Conservation (phyloP, 1,284 basidiomycete genomes). For the Pseudozyma sp. region DNA sequence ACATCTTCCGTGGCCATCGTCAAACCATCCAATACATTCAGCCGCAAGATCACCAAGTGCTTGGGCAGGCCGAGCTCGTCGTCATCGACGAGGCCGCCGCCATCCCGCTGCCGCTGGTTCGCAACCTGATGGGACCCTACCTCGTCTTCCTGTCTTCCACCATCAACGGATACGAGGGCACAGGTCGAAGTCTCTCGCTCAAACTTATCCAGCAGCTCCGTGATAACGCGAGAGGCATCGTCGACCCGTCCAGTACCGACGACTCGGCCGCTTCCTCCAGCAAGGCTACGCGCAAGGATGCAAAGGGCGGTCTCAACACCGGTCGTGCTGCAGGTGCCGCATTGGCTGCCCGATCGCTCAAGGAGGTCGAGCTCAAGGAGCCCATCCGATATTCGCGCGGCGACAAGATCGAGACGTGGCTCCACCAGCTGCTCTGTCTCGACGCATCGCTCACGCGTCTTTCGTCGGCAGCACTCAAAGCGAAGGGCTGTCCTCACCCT, state of each 20-base stretch:
- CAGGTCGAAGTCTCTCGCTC: slow-evolving; percentile 93
- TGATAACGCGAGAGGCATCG: slow-evolving; percentile 74
- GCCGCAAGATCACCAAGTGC: slow-evolving; percentile 94
- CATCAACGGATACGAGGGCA: slow-evolving; percentile 99
- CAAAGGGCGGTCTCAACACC: slow-evolving; percentile 45
- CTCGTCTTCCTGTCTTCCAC: slow-evolving; percentile 98
- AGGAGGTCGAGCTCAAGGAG: slow-evolving; percentile 93
- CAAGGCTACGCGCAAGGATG: slow-evolving; percentile 71
- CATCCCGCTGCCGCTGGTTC: slow-evolving; percentile 93
- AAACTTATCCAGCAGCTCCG: slow-evolving; percentile 98
- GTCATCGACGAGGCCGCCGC: slow-evolving; percentile 99
- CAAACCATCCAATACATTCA: slow-evolving; percentile 79
- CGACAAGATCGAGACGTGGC: slow-evolving; percentile 94
- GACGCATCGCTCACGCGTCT: slow-evolving; percentile 83
- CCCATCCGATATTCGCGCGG: slow-evolving; percentile 91
- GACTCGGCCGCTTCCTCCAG: slow-evolving; percentile 72
- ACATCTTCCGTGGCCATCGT: slow-evolving; percentile 79
- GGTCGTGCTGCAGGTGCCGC: slow-evolving; percentile 61
- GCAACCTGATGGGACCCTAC: slow-evolving; percentile 94
- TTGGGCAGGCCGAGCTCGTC: slow-evolving; percentile 96
- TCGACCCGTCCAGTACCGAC: slow-evolving; percentile 47
- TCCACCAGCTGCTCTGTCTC: slow-evolving; percentile 89
- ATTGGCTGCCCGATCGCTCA: slow-evolving; percentile 77
- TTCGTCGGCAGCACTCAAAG: slow-evolving; percentile 65
- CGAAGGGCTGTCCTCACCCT: slow-evolving; percentile 78